These are phyloP conservation scores for Quercus variabilis DNA, from an alignment of 306 rosid species.

Conservation along the genomic window DNA sequence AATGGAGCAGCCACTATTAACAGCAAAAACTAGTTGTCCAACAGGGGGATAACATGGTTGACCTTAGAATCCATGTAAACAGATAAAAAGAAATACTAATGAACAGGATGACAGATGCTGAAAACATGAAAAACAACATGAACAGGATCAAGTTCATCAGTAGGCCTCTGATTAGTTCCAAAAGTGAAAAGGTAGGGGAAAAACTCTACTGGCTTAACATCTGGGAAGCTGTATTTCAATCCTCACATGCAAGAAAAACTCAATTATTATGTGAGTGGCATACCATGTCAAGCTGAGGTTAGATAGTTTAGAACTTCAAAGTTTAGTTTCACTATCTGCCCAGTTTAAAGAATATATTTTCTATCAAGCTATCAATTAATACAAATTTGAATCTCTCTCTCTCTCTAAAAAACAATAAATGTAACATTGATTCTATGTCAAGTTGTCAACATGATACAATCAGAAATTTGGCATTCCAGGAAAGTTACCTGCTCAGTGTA, in stretches of 20 bases:
- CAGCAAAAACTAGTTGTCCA: not conserved
- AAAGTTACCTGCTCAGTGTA: slow-evolving; percentile 75
- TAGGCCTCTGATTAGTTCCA: not conserved
- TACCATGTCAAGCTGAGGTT: not conserved
- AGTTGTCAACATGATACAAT: not conserved
- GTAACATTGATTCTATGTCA: not conserved
- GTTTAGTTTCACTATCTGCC: not conserved
- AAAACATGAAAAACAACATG: not conserved
- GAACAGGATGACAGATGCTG: too few species aligned
- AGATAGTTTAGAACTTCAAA: not conserved
- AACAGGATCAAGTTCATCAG: not conserved
- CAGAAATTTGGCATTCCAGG: slow-evolving; percentile 8
- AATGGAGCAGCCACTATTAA: not conserved
- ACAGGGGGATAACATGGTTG: not conserved
- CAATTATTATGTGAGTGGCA: not conserved
- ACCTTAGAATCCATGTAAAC: not conserved
- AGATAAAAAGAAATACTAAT: too few species aligned
- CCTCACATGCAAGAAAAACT: not conserved
- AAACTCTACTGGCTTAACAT: not conserved
- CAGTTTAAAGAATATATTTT: not conserved
- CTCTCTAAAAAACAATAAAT: not conserved
- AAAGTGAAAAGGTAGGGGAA: not conserved
- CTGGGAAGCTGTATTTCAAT: not conserved
- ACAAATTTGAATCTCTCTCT: not conserved
- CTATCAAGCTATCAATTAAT: not conserved